These are phyloP conservation scores for Fremontodendron californicum DNA, from an alignment of 345 rosid genomes.

Conservation along the genomic window DNA sequence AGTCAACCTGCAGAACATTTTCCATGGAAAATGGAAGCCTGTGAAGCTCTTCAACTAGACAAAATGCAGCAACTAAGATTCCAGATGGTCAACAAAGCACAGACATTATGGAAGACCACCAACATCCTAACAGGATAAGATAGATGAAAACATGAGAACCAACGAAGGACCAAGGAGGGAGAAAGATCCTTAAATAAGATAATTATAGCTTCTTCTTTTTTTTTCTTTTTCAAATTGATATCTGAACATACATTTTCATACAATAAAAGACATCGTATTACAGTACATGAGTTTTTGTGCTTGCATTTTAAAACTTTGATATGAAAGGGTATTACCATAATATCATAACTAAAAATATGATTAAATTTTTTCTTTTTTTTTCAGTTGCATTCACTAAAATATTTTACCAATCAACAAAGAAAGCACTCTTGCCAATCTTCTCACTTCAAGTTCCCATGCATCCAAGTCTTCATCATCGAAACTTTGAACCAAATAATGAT, in stretches of 20 bases:
- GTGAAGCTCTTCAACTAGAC: neutral
- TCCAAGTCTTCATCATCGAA: slow-evolving; percentile 84
- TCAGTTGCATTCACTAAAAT: slow-evolving; percentile 8
- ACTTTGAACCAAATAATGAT: slow-evolving; percentile 29
- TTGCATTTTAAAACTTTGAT: neutral
- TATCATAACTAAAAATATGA: neutral
- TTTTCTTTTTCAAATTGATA: neutral
- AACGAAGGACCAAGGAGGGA: neutral
- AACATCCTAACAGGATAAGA: neutral
- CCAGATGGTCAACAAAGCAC: neutral
- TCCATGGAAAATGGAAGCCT: neutral
- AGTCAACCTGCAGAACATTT: neutral
- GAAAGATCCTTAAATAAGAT: neutral
- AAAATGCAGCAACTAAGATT: slow-evolving; percentile 6
- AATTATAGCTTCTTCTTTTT: neutral
- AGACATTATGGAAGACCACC: slow-evolving; percentile 1
- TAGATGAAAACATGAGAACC: neutral
- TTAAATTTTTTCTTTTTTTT: neutral
- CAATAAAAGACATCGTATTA: neutral
- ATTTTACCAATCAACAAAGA: neutral
- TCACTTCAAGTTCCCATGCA: slow-evolving; percentile 81
- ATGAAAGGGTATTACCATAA: neutral
- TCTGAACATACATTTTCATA: neutral
- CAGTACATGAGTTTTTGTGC: neutral
- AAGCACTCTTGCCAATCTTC: slow-evolving; percentile 73